phyloP scores from a whole-genome alignment of 2,329 filamentous ascomycete species.

The Paraconiothyrium brasiliense region DNA sequence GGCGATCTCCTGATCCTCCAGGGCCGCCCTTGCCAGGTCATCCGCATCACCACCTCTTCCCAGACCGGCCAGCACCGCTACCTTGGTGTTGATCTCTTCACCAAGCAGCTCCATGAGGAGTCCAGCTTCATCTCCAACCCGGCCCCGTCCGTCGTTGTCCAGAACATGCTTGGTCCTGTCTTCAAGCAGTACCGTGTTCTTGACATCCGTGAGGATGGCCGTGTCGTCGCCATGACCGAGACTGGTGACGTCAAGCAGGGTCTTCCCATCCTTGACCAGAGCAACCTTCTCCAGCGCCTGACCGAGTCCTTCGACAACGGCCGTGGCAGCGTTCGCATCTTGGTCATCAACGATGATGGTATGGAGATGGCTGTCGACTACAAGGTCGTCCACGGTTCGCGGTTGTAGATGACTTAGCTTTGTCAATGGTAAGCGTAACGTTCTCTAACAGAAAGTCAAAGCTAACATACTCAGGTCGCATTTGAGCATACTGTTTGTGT shows the following conservation, averaged over 20 bases:
- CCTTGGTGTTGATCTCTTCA: slow-evolving; percentile 99
- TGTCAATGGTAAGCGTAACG: slow-evolving; percentile 41
- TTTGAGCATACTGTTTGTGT: slow-evolving; percentile 40
- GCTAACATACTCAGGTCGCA: slow-evolving; percentile 36
- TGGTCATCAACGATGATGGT: slow-evolving; percentile 93
- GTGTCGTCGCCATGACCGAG: slow-evolving; percentile 97
- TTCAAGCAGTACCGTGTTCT: slow-evolving; percentile 99
- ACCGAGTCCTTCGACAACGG: slow-evolving; percentile 86
- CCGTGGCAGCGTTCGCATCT: slow-evolving; percentile 90
- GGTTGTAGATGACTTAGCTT: slow-evolving; percentile 60
- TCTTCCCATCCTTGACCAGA: slow-evolving; percentile 94
- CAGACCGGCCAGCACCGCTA: slow-evolving; percentile 99
- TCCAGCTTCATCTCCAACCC: slow-evolving; percentile 98
- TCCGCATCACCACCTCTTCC: slow-evolving; percentile 97
- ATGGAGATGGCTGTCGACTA: slow-evolving; percentile 97
- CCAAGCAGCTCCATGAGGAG: slow-evolving; percentile 99
- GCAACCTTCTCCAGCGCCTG: slow-evolving; percentile 83
- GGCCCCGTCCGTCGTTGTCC: slow-evolving; percentile 92
- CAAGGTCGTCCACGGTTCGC: slow-evolving; percentile 90
- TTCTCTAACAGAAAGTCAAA: not conserved
- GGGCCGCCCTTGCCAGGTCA: slow-evolving; percentile 99
- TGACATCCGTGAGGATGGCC: slow-evolving; percentile 86
- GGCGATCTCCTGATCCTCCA: slow-evolving; percentile 99
- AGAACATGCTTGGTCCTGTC: slow-evolving; percentile 99
- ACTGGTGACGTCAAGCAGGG: slow-evolving; percentile 97